Evolutionary conservation across 495 filamentous ascomycete species (phyloP), one percentile per base, ranked within the genome.

Genomic region (Hyphodiscus hymeniophilus): DNA sequence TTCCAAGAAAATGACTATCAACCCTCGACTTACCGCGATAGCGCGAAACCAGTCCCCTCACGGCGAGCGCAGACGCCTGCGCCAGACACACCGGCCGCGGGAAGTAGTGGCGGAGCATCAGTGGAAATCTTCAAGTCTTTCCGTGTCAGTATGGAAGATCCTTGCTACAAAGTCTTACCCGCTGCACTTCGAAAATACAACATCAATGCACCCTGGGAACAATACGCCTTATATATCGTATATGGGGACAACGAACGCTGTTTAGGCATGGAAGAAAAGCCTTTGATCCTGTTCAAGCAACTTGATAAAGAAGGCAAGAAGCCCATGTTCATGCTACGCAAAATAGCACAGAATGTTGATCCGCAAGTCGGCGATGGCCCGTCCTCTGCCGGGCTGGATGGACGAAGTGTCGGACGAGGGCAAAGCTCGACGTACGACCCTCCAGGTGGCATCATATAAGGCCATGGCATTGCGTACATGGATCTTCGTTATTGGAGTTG

Each of bases 61-160:
- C 71, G 73, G 17, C 62, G 73, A 13, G 65, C 68, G 45, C 73
- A 70, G 57, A 79, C 73, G 2, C 74, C 69, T 10, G 73, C 69
- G 3, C 71, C 66, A 7, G 69, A 74, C 49, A 75, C 69, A 5
- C 75, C 70, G 4, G 62, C 45, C 18, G 26, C 5, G 10, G 59
- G 49, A 20, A 42, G 28, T 45, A 49, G 68, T 40, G 60, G 63
- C 7, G 68, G 66, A 53, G 64, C 67, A 16, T 74, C 73, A 31
- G 89, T 91, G 47, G 91, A 98, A 58, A 97, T 98, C 44, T 96
- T 97, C 79, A 97, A 96, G 63, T 90, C 84, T 6, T 98, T 98
- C 72, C 81, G 92, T 22, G 92, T 98, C 51, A 89, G 84, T 54
- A 90, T 95, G 81, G 92, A 98, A 50, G 92, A 97, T 56, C 92